Base-by-base conservation (phyloP, 129 eudicot genomes). In the Flaveria robusta region DNA sequence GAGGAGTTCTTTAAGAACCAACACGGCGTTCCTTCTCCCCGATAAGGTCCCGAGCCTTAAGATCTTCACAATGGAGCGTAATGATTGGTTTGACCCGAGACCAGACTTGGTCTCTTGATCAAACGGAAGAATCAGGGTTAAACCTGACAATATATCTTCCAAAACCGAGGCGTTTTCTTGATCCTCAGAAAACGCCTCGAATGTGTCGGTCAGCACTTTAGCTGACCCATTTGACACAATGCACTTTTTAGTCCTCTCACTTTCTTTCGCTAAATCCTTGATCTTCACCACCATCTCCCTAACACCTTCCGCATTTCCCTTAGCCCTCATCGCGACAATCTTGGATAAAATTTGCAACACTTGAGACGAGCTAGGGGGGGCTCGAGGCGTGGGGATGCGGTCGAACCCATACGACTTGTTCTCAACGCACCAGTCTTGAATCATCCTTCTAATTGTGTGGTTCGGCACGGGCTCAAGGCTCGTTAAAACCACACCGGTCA, bases 371-470 rank as follows among this genome's bases (percentile, higher is more conserved):
- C 68, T 58, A 66, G 80, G 15, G 0, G 91, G 91, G 11, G 81
- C 76, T n/a, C 83, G 79, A 23, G 91, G 94, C 14, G 94, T 88
- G 0, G 94, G 90, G 66, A 88, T 84, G 34, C 90, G 81, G 55
- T 89, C 88, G 1, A 89, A 77, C n/a, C 91, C 96, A 75, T 70
- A 79, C 1, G 84, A 77, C 68, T 65, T 80, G n/a, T 89, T 89
- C 47, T 63, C 84, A 0, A 86, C 94, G n/a, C 88, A 86, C 94
- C 94, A 88, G 34, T 86, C 87, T 70, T 88, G 90, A 11, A 88
- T 88, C 90, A 86, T 84, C 31, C 76, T 79, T 67, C 91, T 62
- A 6, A 88, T 42, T 0, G 84, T 50, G 46, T 88, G 94, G 59
- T 88, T 88, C 5, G 94, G 90, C 5, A 80, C 84, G 0, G 84